These are phyloP conservation scores for Nannizziopsis arthrosporioides DNA, from an alignment of 2,329 filamentous ascomycete species.

Conservation along the genomic window DNA sequence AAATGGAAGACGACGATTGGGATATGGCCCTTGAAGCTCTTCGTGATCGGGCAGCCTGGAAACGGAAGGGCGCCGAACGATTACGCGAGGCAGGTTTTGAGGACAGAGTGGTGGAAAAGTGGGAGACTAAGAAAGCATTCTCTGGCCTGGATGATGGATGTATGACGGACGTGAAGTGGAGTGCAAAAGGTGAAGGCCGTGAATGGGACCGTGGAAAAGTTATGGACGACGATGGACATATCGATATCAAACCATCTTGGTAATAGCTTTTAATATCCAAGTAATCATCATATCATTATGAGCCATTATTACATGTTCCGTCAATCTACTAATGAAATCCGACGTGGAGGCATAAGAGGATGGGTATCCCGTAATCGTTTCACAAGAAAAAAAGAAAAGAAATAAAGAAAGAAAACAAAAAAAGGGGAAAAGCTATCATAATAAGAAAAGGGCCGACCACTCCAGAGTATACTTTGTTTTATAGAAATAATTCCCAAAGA, in stretches of 20 bases:
- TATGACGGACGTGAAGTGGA: conserved; percentile 62
- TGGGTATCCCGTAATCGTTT: too few species aligned
- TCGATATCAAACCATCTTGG: conserved; percentile 43
- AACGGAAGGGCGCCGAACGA: conserved; percentile 61
- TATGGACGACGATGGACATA: conserved; percentile 43
- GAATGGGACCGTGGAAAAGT: conserved; percentile 59
- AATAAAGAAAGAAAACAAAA: too few species aligned
- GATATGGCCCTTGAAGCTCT: conserved; percentile 66
- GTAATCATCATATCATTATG: too few species aligned
- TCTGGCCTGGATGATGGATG: conserved; percentile 37
- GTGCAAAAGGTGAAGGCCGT: conserved; percentile 53
- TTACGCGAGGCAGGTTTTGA: conserved; percentile 67
- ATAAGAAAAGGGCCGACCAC: too few species aligned
- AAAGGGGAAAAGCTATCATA: too few species aligned
- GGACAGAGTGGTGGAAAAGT: conserved; percentile 60
- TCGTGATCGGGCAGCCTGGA: conserved; percentile 68
- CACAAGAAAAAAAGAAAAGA: too few species aligned
- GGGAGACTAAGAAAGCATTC: conserved; percentile 52
- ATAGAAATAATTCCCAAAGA: too few species aligned
- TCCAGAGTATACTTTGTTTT: too few species aligned
- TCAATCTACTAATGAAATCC: too few species aligned
- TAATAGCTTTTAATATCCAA: conserved; percentile 13
- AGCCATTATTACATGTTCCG: too few species aligned
- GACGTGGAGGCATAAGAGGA: too few species aligned
- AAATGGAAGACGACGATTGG: conserved; percentile 55